Base-by-base conservation (phyloP, 2,329 filamentous ascomycete genomes). In the Didymella lethalis region DNA sequence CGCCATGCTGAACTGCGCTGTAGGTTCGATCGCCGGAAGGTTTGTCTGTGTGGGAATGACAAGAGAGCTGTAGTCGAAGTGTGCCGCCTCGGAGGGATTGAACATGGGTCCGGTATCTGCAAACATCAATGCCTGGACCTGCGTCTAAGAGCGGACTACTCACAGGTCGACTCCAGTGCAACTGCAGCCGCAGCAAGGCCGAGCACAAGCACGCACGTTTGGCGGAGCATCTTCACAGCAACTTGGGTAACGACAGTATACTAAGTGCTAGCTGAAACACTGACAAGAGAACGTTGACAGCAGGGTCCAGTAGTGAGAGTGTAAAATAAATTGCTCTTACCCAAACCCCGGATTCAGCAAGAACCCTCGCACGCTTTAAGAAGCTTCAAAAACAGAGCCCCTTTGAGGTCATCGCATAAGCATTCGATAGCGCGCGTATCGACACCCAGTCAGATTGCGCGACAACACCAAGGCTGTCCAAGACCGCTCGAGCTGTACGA, bases 51-150 rank as follows among this genome's bases (percentile, higher is more conserved):
- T 65, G 3, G 68, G 68, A 36, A 50, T 48, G 32, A 68, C 63
- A 26, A 69, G 54, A 7, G 51, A 54, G 44, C 54, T 63, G 34
- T 52, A 55, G 18, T 53, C 68, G 48, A 70, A 71, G 62, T 58
- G 57, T 23, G 64, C 62, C 2, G 64, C 66, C 16, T 64, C 57
- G 14, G 61, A 59, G 32, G 65, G 66, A 41, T 71, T 53, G 57
- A 68, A 67, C 25, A 58, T 32, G 2, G 68, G 65, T 36, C 63
- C 64, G 18, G 60, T 63, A 40, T 65, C 68, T 70, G 18, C 38
- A 41, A 25, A 10, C 38, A 41, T 41, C 38, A 41, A 11, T 25
- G 11, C 38, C 4, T 16, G 11, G 14, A 3, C 38, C 11, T 41
- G 18, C 12, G 18, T 25, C 20, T 2, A 3, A 41, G 11, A 25